A percentile compares a stretch with the other conserved stretches of the same genome.
Evolutionary conservation across 2,329 filamentous ascomycete genomes (phyloP).

Genomic region (Clarireedia hainanense): DNA sequence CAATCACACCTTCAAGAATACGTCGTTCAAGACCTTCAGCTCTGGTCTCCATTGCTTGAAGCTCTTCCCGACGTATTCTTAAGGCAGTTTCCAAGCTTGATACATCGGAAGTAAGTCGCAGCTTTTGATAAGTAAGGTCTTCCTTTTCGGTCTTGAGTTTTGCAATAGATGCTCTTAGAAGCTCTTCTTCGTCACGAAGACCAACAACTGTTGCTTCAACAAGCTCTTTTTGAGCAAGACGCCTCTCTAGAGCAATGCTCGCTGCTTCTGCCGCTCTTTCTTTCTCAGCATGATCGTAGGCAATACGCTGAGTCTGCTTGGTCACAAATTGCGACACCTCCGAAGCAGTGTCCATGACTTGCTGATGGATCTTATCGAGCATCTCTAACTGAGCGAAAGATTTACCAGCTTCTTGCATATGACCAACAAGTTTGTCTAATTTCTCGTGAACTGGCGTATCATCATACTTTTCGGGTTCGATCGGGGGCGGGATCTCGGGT

Average conservation of each 20-base stretch:
- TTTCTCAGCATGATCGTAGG: conserved; percentile 69
- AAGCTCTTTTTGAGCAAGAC: conserved; percentile 57
- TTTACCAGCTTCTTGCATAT: conserved; percentile 58
- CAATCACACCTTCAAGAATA: conserved; percentile 91
- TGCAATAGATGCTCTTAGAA: conserved; percentile 48
- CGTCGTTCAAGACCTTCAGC: conserved; percentile 85
- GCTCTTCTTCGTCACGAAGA: conserved; percentile 52
- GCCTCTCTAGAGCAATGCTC: conserved; percentile 70
- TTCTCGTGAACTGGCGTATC: conserved; percentile 53
- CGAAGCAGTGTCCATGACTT: conserved; percentile 75
- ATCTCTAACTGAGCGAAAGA: conserved; percentile 70
- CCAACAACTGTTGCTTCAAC: conserved; percentile 43
- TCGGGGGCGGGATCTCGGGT: conserved; percentile 49
- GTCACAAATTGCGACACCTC: conserved; percentile 80
- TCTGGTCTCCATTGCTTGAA: conserved; percentile 81
- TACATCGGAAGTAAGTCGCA: conserved; percentile 73
- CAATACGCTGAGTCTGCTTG: conserved; percentile 65
- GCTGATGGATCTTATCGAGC: conserved; percentile 80
- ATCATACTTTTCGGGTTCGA: conserved; percentile 53
- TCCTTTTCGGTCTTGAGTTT: conserved; percentile 55
- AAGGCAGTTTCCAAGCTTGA: conserved; percentile 87
- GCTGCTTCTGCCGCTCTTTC: conserved; percentile 76
- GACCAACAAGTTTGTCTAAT: conserved; percentile 49
- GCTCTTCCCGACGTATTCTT: conserved; percentile 79
- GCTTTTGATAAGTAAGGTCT: conserved; percentile 68